A percentile compares a stretch with the other conserved stretches of the same genome.
phyloP scores from a whole-genome alignment of 1,284 basidiomycete genomes.

The Pseudozyma pruni region DNA sequence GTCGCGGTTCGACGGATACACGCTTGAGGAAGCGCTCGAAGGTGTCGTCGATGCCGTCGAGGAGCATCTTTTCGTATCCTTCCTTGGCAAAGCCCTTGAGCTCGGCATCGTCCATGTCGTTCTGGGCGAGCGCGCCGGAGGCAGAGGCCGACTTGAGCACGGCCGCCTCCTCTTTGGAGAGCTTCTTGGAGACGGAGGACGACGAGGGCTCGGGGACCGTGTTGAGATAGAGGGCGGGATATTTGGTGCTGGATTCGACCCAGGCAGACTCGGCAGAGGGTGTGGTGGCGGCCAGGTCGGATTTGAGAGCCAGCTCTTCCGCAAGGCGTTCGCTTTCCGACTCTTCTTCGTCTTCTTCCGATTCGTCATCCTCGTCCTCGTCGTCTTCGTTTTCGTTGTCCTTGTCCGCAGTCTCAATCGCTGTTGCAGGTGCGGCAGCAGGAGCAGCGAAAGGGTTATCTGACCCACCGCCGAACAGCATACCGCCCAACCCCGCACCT shows the following conservation, averaged over 20 bases:
- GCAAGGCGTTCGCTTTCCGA: constrained; percentile 51
- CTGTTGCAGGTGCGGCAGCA: constrained; percentile 7
- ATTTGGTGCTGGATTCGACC: constrained; percentile 43
- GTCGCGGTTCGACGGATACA: constrained; percentile 52
- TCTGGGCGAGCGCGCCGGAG: constrained; percentile 18
- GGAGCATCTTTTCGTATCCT: constrained; percentile 60
- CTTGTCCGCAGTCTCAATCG: neutral
- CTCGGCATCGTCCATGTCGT: constrained; percentile 30
- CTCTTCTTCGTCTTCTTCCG: constrained; percentile 47
- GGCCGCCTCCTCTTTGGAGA: constrained; percentile 36
- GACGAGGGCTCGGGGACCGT: constrained; percentile 62
- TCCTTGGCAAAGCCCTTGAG: constrained; percentile 55
- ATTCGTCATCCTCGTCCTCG: constrained; percentile 26
- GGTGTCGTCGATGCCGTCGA: constrained; percentile 59
- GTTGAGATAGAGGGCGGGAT: constrained; percentile 60
- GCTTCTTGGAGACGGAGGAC: constrained; percentile 34
- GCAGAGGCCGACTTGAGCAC: constrained; percentile 36
- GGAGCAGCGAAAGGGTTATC: constrained; percentile 49
- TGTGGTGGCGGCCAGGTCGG: constrained; percentile 40
- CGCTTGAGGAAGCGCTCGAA: constrained; percentile 64
- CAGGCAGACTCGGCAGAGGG: constrained; percentile 39
- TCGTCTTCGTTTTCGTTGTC: constrained; percentile 6
- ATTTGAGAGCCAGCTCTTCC: constrained; percentile 65
- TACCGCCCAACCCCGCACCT: constrained; percentile 25
- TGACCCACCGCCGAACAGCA: constrained; percentile 52